phyloP scores from a whole-genome alignment of 2,329 filamentous ascomycete genomes.

The Fusarium pininemorale region DNA sequence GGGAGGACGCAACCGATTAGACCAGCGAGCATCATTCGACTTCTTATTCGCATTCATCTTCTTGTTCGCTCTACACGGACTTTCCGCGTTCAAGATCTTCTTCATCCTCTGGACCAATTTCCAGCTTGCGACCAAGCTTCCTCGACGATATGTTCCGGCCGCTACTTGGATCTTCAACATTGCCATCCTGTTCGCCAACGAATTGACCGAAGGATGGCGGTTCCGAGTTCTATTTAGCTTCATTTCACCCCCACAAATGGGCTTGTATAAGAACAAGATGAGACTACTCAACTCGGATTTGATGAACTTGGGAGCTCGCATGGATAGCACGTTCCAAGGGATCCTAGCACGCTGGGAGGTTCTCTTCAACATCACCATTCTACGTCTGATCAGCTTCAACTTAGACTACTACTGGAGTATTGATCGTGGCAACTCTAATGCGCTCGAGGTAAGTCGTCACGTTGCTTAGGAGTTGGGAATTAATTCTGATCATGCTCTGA shows the following conservation, averaged over 20 bases:
- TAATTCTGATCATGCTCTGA: constrained; percentile 59
- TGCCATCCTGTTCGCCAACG: constrained; percentile 86
- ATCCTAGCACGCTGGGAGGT: constrained; percentile 94
- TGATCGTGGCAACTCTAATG: constrained; percentile 68
- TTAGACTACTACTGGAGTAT: constrained; percentile 95
- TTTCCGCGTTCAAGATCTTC: constrained; percentile 85
- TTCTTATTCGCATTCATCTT: constrained; percentile 83
- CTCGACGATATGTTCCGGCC: constrained; percentile 74
- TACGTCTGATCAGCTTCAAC: constrained; percentile 96
- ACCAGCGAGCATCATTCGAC: constrained; percentile 83
- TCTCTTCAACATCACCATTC: constrained; percentile 94
- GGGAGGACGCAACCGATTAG: constrained; percentile 65
- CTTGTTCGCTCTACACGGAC: constrained; percentile 80
- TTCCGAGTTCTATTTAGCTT: constrained; percentile 70
- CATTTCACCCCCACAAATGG: constrained; percentile 51
- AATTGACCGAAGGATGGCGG: constrained; percentile 80
- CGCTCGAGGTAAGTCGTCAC: constrained; percentile 77
- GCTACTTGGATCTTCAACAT: constrained; percentile 94
- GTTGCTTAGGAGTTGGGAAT: constrained; percentile 5
- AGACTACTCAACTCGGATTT: constrained; percentile 52
- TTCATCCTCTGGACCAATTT: constrained; percentile 85
- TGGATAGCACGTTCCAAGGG: constrained; percentile 79
- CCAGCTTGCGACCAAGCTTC: constrained; percentile 76
- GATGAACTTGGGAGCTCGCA: constrained; percentile 71
- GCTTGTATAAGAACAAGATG: constrained; percentile 41